Evolutionary conservation across 495 filamentous ascomycete genomes (phyloP), one percentile per base, ranked within the genome.

Genomic region (Penicillium herquei): DNA sequence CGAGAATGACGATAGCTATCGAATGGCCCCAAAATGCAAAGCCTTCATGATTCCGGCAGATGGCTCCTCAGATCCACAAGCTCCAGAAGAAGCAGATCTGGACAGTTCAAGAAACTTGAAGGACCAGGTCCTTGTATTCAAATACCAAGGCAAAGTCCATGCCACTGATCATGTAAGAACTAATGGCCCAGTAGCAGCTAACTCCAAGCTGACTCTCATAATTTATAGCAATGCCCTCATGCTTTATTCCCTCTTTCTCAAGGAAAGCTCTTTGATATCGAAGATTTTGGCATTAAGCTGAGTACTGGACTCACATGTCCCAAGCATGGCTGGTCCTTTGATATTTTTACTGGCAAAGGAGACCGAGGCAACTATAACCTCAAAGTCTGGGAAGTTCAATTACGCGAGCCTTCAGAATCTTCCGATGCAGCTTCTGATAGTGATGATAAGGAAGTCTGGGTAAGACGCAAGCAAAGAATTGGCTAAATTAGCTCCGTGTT

Each of bases 251-350:
- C 82, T 0, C 74, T 85, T 0, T 82, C 78, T 0, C 73, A 79
- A 49, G 82, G 78, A 6, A 76, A 57, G 13, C 71, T 83, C 3
- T 85, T 85, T 52, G 83, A 86, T 34, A 86, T 86, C 56, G 83
- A 86, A 55, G 83, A 86, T 58, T 86, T 85, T 53, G 83, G 83
- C 10, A 63, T 75, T 53, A 56, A 57, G 1, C 63, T 75, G 6
- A 74, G 70, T 37, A 69, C 77, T 2, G 83, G 83, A 0, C 67
- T 86, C 13, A 81, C 78, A 7, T 86, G 83, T 59, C 81, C 82
- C 1, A 84, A 85, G 58, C 82, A 86, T 56, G 75, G 69, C 37
- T 86, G 83, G 83, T 83, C 81, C 0, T 85, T 85, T 64, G 83
- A 86, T 61, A 57, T 86, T 21, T 78, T 80, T 52, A 77, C 82